A percentile compares a stretch with the other conserved stretches of the same genome.
Evolutionary conservation across 1,284 basidiomycete species (phyloP).

Genomic region (Cutaneotrichosporon mucoides): DNA sequence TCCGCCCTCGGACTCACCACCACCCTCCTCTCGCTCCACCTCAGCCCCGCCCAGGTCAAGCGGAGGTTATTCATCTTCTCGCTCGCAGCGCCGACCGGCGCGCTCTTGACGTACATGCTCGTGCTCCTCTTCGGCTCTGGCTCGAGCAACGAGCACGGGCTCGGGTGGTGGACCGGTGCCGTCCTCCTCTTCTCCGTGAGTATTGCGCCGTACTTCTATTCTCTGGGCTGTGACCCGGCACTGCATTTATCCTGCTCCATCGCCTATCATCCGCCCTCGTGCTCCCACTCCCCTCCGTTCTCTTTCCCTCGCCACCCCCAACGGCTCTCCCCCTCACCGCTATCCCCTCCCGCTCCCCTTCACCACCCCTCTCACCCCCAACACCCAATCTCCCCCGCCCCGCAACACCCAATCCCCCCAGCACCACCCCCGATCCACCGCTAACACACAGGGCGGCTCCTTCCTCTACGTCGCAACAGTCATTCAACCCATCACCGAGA

Average conservation of each 20-base stretch:
- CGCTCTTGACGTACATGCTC: constrained; percentile 64
- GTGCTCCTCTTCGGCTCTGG: constrained; percentile 62
- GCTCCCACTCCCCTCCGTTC: no score
- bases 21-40: constrained; percentile 67
- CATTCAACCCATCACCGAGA: constrained; percentile 60
- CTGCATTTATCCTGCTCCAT: no score
- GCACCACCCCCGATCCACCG: no score
- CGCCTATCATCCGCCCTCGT: no score
- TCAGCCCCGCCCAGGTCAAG: constrained; percentile 64
- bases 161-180: constrained; percentile 61
- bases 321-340: no score
- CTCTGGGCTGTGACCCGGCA: no score
- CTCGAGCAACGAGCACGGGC: constrained; percentile 20
- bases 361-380: no score
- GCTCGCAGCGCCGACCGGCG: constrained; percentile 70
- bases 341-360: no score
- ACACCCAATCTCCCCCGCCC: no score
- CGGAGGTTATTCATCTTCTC: constrained; percentile 73
- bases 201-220: no score
- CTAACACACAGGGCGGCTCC: constrained; percentile 93
- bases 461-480: constrained; percentile 94
- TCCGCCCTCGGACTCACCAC: constrained; percentile 78
- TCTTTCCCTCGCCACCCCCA: no score
- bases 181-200: constrained; percentile 48
- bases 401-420: no score